These are phyloP conservation scores for Atkinsonella hypoxylon DNA, from an alignment of 2,329 filamentous ascomycete species.

Conservation along the genomic window DNA sequence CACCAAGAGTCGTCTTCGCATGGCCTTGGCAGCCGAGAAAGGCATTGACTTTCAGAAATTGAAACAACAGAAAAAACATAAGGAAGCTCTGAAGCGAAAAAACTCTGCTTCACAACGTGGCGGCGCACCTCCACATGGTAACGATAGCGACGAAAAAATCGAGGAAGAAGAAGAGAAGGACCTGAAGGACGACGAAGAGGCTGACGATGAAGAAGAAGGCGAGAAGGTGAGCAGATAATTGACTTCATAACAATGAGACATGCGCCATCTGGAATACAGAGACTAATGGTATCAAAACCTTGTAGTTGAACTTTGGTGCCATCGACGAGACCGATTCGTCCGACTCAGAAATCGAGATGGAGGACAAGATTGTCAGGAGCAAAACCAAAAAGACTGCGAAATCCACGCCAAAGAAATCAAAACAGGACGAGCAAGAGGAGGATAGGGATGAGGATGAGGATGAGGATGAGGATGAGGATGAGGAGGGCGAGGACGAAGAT, in stretches of 20 bases:
- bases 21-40: slow-evolving; percentile 43
- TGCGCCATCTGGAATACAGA: neutral
- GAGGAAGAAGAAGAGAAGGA: slow-evolving; percentile 3
- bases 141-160: neutral
- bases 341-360: slow-evolving; percentile 66
- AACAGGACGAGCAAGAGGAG: slow-evolving; percentile 19
- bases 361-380: slow-evolving; percentile 46
- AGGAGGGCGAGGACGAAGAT: slow-evolving; percentile 58
- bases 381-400: slow-evolving; percentile 16
- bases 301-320: slow-evolving; percentile 39
- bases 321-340: slow-evolving; percentile 50
- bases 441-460: slow-evolving; percentile 18
- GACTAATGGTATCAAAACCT: neutral
- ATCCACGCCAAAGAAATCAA: slow-evolving; percentile 8
- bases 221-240: slow-evolving; percentile 13
- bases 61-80: slow-evolving; percentile 36
- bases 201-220: slow-evolving; percentile 25
- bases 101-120: slow-evolving; percentile 13
- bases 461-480: slow-evolving; percentile 33
- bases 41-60: slow-evolving; percentile 39
- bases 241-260: neutral
- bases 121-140: slow-evolving; percentile 9
- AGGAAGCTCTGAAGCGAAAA: slow-evolving; percentile 29
- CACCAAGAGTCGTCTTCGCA: slow-evolving; percentile 37
- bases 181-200: slow-evolving; percentile 19